phyloP scores from a whole-genome alignment of 2,329 filamentous ascomycete species.

The Colletotrichum chlorophyti region DNA sequence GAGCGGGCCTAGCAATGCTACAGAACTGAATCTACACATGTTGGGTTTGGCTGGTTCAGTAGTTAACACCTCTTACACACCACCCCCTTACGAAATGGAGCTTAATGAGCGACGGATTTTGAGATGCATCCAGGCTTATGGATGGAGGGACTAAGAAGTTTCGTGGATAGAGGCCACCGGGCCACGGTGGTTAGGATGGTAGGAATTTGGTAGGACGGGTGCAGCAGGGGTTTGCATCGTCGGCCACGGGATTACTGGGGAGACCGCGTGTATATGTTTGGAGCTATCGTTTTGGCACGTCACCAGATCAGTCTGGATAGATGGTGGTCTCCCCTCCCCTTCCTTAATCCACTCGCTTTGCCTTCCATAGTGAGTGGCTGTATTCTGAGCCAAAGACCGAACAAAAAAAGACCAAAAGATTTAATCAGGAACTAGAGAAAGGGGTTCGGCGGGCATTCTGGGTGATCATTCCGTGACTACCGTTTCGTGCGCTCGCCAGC shows the following conservation, averaged over 20 bases:
- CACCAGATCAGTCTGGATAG: conserved; percentile 4
- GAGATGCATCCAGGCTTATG: conserved; percentile 4
- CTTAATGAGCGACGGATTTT: conserved; percentile 24
- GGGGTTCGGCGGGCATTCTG: conserved; percentile 13
- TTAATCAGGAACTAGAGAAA: conserved; percentile 26
- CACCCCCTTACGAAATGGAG: conserved; percentile 18
- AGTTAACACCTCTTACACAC: too few relatives aligned
- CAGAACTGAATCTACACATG: conserved; percentile 11
- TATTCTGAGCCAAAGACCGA: conserved; percentile 25
- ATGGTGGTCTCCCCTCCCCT: conserved; percentile 7
- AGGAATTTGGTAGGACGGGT: conserved; percentile 1
- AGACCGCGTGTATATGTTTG: conserved; percentile 6
- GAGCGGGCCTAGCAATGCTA: conserved; percentile 20
- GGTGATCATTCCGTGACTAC: conserved; percentile 28
- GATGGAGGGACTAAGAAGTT: conserved; percentile 5
- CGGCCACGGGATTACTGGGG: not conserved
- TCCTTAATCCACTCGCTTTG: conserved; percentile 24
- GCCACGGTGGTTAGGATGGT: not conserved
- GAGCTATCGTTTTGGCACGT: not conserved
- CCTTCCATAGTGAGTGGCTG: conserved; percentile 23
- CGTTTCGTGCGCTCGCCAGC: conserved; percentile 13
- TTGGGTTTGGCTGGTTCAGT: conserved; percentile 6
- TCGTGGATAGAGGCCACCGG: not conserved
- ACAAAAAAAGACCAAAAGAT: conserved; percentile 17
- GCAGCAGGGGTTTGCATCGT: conserved; percentile 6